Evolutionary conservation across 73 alveolate genomes (phyloP).

Genomic region (Paramecium sonneborni): DNA sequence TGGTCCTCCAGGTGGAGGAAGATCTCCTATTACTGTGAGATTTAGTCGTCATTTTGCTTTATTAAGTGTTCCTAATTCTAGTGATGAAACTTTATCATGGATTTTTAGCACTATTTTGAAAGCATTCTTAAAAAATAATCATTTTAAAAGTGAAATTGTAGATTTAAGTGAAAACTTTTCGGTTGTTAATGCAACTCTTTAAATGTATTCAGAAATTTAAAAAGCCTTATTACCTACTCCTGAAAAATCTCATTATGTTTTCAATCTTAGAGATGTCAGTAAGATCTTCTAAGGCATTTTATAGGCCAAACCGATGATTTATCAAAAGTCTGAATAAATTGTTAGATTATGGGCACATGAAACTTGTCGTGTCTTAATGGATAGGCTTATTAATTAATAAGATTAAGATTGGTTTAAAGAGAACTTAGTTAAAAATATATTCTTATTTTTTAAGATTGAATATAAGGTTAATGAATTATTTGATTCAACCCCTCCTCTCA

Average conservation of each 20-base stretch:
- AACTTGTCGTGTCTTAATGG: conserved; percentile 82
- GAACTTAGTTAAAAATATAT: conserved; percentile 74
- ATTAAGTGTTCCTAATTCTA: conserved; percentile 90
- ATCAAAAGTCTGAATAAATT: conserved; percentile 79
- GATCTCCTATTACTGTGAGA: conserved; percentile 91
- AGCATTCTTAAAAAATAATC: conserved; percentile 81
- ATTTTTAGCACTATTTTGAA: conserved; percentile 88
- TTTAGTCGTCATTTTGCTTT: conserved; percentile 92
- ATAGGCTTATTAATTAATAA: conserved; percentile 74
- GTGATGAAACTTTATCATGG: conserved; percentile 85
- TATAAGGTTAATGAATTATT: conserved; percentile 77
- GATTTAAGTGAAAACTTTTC: conserved; percentile 57
- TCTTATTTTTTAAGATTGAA: conserved; percentile 76
- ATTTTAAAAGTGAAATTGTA: conserved; percentile 74
- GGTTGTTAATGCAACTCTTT: conserved; percentile 54
- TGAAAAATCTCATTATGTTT: conserved; percentile 90
- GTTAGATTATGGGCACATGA: conserved; percentile 97
- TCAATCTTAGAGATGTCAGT: conserved; percentile 93
- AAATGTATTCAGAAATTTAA: conserved; percentile 48
- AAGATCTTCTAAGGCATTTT: conserved; percentile 94
- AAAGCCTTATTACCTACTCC: conserved; percentile 88
- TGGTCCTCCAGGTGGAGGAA: conserved; percentile 98
- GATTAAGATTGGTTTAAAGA: conserved; percentile 83
- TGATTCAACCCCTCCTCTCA: conserved; percentile 72
- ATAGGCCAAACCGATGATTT: conserved; percentile 84